Base-by-base conservation (phyloP, 805 yeast genomes). In the Blastobotrys peoriensis region DNA sequence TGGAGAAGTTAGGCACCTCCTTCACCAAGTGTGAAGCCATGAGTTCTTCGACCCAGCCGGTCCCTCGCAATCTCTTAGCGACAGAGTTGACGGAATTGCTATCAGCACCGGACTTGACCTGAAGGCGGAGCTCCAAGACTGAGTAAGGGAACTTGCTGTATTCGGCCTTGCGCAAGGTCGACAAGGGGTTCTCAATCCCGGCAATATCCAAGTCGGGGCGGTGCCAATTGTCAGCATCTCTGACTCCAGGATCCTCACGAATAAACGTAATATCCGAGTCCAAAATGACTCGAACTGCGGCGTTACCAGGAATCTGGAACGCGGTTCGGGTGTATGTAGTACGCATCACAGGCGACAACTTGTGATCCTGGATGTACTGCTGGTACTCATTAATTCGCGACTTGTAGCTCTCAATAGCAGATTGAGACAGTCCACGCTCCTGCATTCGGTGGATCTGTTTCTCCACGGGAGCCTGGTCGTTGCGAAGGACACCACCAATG, bases 271-370 rank as follows among this genome's bases (percentile, higher is more conserved):
- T 78, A 62, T 93, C 93, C 13, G 94, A 83, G 66, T 91, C 98
- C 51, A 91, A 86, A 36, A 86, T 81, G 49, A 93, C 81, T 62
- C 98, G 80, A 33, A 89, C 83, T 59, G 91, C 78, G 62, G 89
- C 94, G 62, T 93, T 98, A 47, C 97, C 97, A 2, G 98, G 98
- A 56, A 91, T 91, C 71, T 91, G 97, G 71, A 93, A 91, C 2
- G 98, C 98, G 4, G 96, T 86, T 64, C 98, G 76, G 35, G 87
- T 85, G 68, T 86, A 87, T 30, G 82, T 77, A 8, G 96, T 77
- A 68, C 98, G 80, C 61, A 93, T 67, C 33, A 86, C 78, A 10
- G 98, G 98, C 65, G 86, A 85, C 51, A 91, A 71, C 48, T 78
- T 74, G 54, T 80, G 73, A 43, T 78, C 78, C 34, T 65, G 60